Base-by-base conservation (phyloP, 257 asterid species). In the Nicotiana tabacum region DNA sequence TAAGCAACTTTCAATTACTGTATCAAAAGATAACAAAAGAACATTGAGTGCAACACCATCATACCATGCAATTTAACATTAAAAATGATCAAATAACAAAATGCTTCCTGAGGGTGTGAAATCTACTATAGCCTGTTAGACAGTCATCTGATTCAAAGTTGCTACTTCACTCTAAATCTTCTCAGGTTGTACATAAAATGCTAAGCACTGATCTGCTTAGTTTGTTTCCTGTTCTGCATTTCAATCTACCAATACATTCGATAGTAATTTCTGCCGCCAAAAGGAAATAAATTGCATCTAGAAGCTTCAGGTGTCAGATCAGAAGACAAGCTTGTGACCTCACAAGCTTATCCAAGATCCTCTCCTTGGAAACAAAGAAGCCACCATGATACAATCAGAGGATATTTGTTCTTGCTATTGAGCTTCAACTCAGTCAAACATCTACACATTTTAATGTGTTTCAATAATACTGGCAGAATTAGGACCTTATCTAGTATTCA, bases 381-480 rank as follows among this genome's bases (percentile, higher is more conserved):
- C 55, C 55, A 81, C 60, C 67, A 29, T 39, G 80, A 66, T 56
- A 70, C 9, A 83, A 67, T 78, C 68, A 48, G 30, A 81, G 76
- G 83, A 85, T 77, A 80, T 27, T 21, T 77, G 81, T n/a, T 78
- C 80, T 69, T 64, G 79, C 61, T 27, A 61, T 37, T 81, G 83
- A 43, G 37, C 74, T 83, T 78, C 77, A 66, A 79, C 56, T 72
- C 64, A 18, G 56, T 88, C 84, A 83, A 61, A 84, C 91, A 87
- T 84, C 94, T 92, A 89, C 83, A 79, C 29, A 24, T 76, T 78
- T 83, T 56, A 84, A 87, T 67, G 77, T 35, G 61, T 32, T 4
- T 78, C 82, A 43, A 78, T 77, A 27, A 53, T n/a, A 48, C 2
- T 76, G 24, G 80, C 43, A 76, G 80, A n/a, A 76, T 58, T 8